These are phyloP conservation scores for Silybum marianum DNA, from an alignment of 129 eudicot species.

Conservation along the genomic window DNA sequence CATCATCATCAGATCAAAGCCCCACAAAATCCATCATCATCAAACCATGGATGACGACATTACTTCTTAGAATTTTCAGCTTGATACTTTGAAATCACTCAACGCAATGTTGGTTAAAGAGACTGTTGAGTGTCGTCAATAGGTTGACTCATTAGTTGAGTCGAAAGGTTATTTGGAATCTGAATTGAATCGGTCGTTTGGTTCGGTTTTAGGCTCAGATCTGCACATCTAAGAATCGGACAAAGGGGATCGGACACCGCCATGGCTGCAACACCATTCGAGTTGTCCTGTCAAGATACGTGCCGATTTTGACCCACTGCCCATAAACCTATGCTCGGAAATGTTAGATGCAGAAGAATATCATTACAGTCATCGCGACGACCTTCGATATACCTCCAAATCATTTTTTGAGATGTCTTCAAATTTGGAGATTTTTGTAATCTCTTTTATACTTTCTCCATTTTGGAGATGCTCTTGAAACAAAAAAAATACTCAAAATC, in stretches of 20 bases:
- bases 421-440: too few relatives aligned
- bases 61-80: slow-evolving; percentile 26
- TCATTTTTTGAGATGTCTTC: too few relatives aligned
- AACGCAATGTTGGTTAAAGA: slow-evolving; percentile 65
- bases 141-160: slow-evolving; percentile 49
- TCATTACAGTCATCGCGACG: neutral
- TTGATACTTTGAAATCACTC: slow-evolving; percentile 59
- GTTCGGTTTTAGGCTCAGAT: neutral
- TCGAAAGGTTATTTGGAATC: slow-evolving; percentile 43
- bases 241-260: neutral
- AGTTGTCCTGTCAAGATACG: neutral
- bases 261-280: neutral
- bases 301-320: neutral
- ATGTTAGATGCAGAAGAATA: neutral
- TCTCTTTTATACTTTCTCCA: too few relatives aligned
- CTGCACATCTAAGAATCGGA: neutral
- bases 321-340: neutral
- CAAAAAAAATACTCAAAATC: too few relatives aligned
- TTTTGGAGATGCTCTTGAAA: too few relatives aligned
- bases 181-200: slow-evolving; percentile 47
- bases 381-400: neutral
- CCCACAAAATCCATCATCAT: neutral
- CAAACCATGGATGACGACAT: neutral
- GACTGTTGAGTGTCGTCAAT: slow-evolving; percentile 59
- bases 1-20: too few relatives aligned